Conservation (phyloP, 2,329 filamentous ascomycete genomes). For the Rutstroemia sp. region DNA sequence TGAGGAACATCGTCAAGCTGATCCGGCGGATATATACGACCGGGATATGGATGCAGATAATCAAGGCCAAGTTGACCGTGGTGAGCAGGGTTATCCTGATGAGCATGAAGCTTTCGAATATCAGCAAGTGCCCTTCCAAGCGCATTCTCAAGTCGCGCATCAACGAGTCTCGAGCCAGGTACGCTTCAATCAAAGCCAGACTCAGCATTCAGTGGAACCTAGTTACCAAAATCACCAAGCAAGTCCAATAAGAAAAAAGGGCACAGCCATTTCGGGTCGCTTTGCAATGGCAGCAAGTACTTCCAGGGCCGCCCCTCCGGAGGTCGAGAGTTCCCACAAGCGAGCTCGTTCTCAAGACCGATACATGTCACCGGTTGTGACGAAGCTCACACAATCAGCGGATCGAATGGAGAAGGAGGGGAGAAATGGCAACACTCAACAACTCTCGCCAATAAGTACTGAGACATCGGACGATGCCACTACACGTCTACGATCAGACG, state of each 20-base stretch:
- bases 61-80: not conserved
- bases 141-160: not conserved
- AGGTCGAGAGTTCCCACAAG: not conserved
- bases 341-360: not conserved
- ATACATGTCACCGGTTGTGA: not conserved
- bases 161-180: not conserved
- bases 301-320: no score
- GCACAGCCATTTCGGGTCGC: not conserved
- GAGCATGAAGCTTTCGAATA: not conserved
- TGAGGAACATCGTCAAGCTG: not conserved
- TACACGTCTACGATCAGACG: not conserved
- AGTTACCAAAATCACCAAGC: not conserved
- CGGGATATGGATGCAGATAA: not conserved
- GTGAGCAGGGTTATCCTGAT: not conserved
- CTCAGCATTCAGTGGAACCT: not conserved
- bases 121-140: not conserved
- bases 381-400: not conserved
- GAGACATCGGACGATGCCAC: not conserved
- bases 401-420: not conserved
- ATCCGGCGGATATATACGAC: not conserved
- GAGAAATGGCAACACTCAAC: not conserved
- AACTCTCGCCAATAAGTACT: not conserved
- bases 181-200: conserved; percentile 1
- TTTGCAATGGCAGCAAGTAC: not conserved
- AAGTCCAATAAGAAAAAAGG: not conserved